Conservation (phyloP, 805 yeast species). For the Pichia heedii region DNA sequence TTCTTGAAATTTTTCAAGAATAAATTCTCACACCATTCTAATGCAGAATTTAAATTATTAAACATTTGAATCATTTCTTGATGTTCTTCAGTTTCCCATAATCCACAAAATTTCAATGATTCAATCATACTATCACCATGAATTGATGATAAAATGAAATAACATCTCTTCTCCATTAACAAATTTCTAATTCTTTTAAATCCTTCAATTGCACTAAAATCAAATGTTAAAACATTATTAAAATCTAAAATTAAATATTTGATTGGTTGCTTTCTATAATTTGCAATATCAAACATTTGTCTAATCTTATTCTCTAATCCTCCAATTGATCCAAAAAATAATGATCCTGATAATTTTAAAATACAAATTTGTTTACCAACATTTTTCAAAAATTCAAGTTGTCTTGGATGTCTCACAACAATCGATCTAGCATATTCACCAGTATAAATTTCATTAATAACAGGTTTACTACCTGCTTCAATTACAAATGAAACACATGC, state of each 20-base stretch:
- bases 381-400: constrained; percentile 71
- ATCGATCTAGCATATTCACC: constrained; percentile 89
- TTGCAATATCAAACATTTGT: constrained; percentile 47
- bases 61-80: constrained; percentile 52
- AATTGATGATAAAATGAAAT: constrained; percentile 69
- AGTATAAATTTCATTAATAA: constrained; percentile 71
- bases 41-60: constrained; percentile 71
- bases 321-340: constrained; percentile 94
- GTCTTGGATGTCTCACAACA: constrained; percentile 83
- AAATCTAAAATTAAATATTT: constrained; percentile 79
- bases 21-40: constrained; percentile 96
- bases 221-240: constrained; percentile 71
- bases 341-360: constrained; percentile 75
- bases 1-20: constrained; percentile 59
- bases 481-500: constrained; percentile 96
- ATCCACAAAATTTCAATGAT: constrained; percentile 75
- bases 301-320: constrained; percentile 76
- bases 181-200: constrained; percentile 79
- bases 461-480: constrained; percentile 78
- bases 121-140: constrained; percentile 56
- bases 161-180: constrained; percentile 58
- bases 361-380: constrained; percentile 90
- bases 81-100: constrained; percentile 48
- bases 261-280: constrained; percentile 49
- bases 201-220: constrained; percentile 94